These are phyloP conservation scores for Prototheca wickerhamii DNA, from an alignment of 163 green algal species.

Conservation along the genomic window DNA sequence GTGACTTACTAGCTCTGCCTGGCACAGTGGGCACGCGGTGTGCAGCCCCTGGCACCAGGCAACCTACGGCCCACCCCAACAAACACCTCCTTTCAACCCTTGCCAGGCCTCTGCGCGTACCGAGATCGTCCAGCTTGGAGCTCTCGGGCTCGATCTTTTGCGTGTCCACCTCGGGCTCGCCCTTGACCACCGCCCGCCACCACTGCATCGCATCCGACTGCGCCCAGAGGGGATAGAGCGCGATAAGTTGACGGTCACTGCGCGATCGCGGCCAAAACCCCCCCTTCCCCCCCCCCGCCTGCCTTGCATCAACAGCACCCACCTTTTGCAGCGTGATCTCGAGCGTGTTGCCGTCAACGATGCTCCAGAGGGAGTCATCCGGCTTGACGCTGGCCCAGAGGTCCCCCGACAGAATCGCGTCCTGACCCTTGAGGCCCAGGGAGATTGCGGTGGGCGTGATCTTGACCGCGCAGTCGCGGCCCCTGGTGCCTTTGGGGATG, in stretches of 20 bases:
- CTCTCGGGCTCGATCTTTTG: slow-evolving; percentile 83
- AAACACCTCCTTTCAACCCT: slow-evolving; percentile 18
- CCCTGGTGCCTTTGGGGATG: slow-evolving; percentile 61
- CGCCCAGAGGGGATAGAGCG: neutral
- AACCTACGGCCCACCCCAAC: neutral
- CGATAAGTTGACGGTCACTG: no score
- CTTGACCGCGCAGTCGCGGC: slow-evolving; percentile 51
- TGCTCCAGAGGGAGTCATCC: slow-evolving; percentile 79
- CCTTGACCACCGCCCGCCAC: slow-evolving; percentile 65
- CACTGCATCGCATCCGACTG: slow-evolving; percentile 68
- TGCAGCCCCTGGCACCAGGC: no score
- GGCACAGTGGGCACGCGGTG: no score
- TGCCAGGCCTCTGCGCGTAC: no score
- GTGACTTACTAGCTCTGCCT: no score
- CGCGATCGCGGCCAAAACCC: no score
- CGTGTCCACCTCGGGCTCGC: slow-evolving; percentile 68
- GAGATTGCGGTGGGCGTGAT: slow-evolving; percentile 50
- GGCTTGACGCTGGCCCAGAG: slow-evolving; percentile 58
- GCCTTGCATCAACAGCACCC: neutral
- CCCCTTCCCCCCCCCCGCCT: no score
- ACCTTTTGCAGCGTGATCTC: slow-evolving; percentile 73
- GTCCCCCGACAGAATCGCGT: slow-evolving; percentile 48
- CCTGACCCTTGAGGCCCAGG: slow-evolving; percentile 62
- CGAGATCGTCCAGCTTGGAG: slow-evolving; percentile 77
- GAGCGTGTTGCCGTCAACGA: slow-evolving; percentile 48